A percentile compares a stretch with the other conserved stretches of the same genome.
phyloP scores from a whole-genome alignment of 1,139 yeast species.

The Hansenula sp. region DNA sequence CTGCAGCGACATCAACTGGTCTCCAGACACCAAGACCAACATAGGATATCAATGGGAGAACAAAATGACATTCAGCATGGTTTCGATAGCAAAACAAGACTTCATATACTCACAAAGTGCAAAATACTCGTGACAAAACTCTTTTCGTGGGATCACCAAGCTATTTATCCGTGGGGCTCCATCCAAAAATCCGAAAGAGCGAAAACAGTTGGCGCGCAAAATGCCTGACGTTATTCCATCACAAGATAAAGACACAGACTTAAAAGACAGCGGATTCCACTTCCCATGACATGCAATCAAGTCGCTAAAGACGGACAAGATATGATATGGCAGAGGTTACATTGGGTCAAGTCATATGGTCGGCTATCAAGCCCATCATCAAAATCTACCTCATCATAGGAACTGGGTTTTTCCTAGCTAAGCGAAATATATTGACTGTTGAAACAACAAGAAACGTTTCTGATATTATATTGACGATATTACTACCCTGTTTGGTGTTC shows the following conservation, averaged over 20 bases:
- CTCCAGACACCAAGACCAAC: too few relatives aligned
- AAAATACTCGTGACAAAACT: not conserved
- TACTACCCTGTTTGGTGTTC: constrained; percentile 79
- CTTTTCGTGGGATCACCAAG: not conserved
- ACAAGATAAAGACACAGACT: not conserved
- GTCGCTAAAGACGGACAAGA: too few relatives aligned
- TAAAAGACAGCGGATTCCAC: not conserved
- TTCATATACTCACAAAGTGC: too few relatives aligned
- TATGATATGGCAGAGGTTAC: constrained; percentile 15
- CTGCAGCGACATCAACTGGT: too few relatives aligned
- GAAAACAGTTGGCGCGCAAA: not conserved
- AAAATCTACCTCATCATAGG: constrained; percentile 79
- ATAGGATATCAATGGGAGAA: too few relatives aligned
- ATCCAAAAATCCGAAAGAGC: not conserved
- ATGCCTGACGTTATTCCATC: too few relatives aligned
- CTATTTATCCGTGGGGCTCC: not conserved
- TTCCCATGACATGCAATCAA: too few relatives aligned
- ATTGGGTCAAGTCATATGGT: constrained; percentile 69
- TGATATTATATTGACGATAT: constrained; percentile 60
- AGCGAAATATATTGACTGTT: constrained; percentile 63
- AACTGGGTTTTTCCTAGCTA: constrained; percentile 65
- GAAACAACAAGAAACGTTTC: constrained; percentile 73
- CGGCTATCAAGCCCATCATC: constrained; percentile 86
- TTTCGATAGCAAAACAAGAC: too few relatives aligned
- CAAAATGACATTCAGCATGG: too few relatives aligned